Conservation (phyloP, 2,329 filamentous ascomycete species). For the Epichloe elymi region DNA sequence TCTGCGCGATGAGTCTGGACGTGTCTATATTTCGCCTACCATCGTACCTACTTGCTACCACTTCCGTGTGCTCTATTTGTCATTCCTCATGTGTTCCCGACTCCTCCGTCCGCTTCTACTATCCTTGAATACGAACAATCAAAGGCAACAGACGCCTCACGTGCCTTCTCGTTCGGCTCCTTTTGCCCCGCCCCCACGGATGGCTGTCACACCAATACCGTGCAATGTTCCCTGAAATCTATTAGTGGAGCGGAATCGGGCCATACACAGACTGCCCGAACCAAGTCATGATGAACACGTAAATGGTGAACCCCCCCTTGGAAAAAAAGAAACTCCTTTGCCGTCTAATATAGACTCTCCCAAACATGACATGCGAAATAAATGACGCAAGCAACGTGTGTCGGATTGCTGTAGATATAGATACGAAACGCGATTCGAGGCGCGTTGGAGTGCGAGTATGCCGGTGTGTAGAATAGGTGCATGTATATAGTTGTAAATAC, state of each 20-base stretch:
- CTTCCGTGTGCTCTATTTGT: too few species aligned
- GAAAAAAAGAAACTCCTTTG: background rate
- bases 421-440: background rate
- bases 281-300: slow-evolving; percentile 1
- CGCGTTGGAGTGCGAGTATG: background rate
- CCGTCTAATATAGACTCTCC: slow-evolving; percentile 3
- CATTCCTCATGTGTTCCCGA: too few species aligned
- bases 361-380: background rate
- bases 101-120: too few species aligned
- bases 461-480: background rate
- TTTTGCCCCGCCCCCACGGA: too few species aligned
- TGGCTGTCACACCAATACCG: too few species aligned
- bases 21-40: too few species aligned
- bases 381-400: background rate
- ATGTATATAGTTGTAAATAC: background rate
- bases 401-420: background rate
- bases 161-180: too few species aligned
- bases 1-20: too few species aligned
- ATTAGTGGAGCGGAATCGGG: background rate
- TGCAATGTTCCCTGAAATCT: background rate
- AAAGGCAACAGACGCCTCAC: too few species aligned
- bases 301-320: background rate
- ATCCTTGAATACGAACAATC: too few species aligned
- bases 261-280: background rate
- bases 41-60: too few species aligned